Evolutionary conservation across 78 protist genomes (phyloP).

Genomic region (Speleostelium caveatum): DNA sequence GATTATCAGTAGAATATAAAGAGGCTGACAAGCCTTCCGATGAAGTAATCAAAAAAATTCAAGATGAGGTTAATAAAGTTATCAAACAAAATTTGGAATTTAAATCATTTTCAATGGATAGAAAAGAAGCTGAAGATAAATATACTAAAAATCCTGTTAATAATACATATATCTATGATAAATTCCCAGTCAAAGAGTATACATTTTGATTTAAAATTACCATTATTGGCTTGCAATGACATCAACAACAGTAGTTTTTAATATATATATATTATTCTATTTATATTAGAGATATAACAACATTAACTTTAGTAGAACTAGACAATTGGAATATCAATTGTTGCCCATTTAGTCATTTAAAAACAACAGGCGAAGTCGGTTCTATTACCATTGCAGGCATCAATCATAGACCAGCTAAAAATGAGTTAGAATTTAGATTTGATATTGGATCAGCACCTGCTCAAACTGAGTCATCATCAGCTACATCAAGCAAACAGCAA

Average conservation of each 20-base stretch:
- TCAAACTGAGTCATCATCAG: background rate
- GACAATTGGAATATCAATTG: slow-evolving; percentile 70
- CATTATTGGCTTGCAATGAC: background rate
- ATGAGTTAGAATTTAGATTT: slow-evolving; percentile 74
- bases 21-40: slow-evolving; percentile 37
- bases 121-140: slow-evolving; percentile 68
- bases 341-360: slow-evolving; percentile 64
- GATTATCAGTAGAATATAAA: slow-evolving; percentile 46
- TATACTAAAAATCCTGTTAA: slow-evolving; percentile 39
- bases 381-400: slow-evolving; percentile 45
- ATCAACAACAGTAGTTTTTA: background rate
- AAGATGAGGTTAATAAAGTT: slow-evolving; percentile 50
- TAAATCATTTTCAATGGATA: slow-evolving; percentile 12
- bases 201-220: background rate
- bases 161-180: slow-evolving; percentile 73
- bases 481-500: background rate
- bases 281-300: slow-evolving; percentile 29
- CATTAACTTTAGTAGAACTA: slow-evolving; percentile 54
- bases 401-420: slow-evolving; percentile 72
- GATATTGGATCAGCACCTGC: slow-evolving; percentile 37
- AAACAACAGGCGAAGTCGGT: slow-evolving; percentile 58
- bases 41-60: slow-evolving; percentile 20
- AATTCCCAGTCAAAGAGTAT: slow-evolving; percentile 80
- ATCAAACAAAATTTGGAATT: slow-evolving; percentile 41
- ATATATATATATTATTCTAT: background rate